These are phyloP conservation scores for Panicum virgatum DNA, from an alignment of 202 grass and related monocot genomes.

Conservation along the genomic window DNA sequence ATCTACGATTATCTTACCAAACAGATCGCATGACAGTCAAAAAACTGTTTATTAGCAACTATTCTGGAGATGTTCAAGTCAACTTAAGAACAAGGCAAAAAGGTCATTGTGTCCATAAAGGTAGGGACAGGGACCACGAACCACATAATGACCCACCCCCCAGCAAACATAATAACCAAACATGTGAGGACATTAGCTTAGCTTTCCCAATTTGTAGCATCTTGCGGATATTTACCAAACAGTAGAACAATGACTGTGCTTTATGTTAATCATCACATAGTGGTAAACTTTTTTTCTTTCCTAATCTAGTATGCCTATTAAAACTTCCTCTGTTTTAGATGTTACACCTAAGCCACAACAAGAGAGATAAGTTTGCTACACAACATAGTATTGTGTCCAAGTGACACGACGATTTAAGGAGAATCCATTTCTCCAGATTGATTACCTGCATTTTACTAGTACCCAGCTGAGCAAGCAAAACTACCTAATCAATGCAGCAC, in stretches of 20 bases:
- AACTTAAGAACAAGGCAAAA: not conserved
- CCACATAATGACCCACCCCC: not conserved
- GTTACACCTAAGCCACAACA: not conserved
- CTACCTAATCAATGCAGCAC: not conserved
- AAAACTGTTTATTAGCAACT: not conserved
- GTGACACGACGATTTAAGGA: not conserved
- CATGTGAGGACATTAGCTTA: not conserved
- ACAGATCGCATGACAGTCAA: not conserved
- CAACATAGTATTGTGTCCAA: not conserved
- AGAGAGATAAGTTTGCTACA: not conserved
- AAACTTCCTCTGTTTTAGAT: not conserved
- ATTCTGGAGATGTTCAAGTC: constrained; percentile 6
- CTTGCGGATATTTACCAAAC: not conserved
- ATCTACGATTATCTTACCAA: not conserved
- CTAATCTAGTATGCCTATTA: not conserved
- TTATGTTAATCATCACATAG: not conserved
- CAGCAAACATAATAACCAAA: not conserved
- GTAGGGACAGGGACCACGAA: not conserved
- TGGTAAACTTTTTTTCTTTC: not conserved
- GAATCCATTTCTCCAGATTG: not conserved
- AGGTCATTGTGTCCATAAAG: not conserved
- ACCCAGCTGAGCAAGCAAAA: not conserved
- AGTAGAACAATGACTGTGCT: not conserved
- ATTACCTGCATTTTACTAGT: not conserved
- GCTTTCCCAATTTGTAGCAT: not conserved